Base-by-base conservation (phyloP, 78 protist species). In the Dictyostelium citrinum region DNA sequence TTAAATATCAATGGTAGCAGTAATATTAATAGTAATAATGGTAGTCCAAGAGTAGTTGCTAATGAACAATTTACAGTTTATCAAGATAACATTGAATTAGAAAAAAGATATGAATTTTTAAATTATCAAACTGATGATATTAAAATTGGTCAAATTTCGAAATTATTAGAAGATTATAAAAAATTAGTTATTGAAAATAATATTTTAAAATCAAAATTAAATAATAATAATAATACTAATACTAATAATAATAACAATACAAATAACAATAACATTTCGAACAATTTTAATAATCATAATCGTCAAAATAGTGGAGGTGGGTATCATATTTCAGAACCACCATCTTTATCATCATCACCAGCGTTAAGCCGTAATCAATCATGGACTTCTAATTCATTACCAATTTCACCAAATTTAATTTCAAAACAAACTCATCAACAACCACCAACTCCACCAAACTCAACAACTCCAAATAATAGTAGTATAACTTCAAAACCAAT, bases 291-390 rank as follows among this genome's bases (percentile, higher is more conserved):
- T 24, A 8, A 64, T 27, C 72, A 64, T 27, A 9, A 27, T 64
- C 72, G 72, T 64, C 72, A 64, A 27, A 64, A 64, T 64, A 64
- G 72, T 64, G 14, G 72, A 27, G 14, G 33, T 64, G 31, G 35
- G 5, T 77, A 67, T 41, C 76, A 64, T 8, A 64, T 31, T 20
- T 86, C 92, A 11, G 92, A 86, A 43, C 74, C 84, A 31, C 64
- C 92, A 7, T 86, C 92, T 37, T 43, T 86, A 12, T 86, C 92
- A 27, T 76, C 92, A 8, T 86, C 92, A 45, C 92, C 92, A 27
- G 83, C 92, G 27, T 55, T 86, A n/a, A 76, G 79, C 60, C 39
- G 92, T 37, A 77, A 58, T 77, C 37, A 70, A 60, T 27, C 27
- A n/a, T 58, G 74, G 43, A 6, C 20, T 27, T 64, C 72, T 27